Percentiles rank a stretch among this genome's conserved stretches.
phyloP scores from a whole-genome alignment of 371 early-diverging fungal genomes.

The Coemansia sp. region DNA sequence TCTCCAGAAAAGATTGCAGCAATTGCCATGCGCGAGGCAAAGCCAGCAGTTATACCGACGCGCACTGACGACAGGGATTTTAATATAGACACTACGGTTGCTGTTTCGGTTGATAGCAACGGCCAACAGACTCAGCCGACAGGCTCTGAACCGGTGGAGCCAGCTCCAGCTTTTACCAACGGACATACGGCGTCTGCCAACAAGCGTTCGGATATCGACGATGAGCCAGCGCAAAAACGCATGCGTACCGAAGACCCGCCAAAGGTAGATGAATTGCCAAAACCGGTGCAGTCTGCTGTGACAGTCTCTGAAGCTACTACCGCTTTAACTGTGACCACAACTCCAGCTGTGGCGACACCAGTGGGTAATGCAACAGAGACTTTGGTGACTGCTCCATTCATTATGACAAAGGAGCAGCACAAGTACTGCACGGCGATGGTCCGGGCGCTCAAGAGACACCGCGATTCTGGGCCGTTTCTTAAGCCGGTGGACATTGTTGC shows the following conservation, averaged over 20 bases:
- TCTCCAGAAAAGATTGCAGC: constrained; percentile 36
- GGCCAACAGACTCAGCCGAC: background rate
- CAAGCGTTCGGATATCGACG: background rate
- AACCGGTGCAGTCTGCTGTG: background rate
- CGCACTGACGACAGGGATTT: background rate
- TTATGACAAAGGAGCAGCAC: constrained; percentile 75
- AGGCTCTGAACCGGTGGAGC: background rate
- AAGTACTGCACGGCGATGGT: constrained; percentile 77
- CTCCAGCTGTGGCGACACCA: background rate
- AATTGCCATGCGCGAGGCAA: constrained; percentile 9
- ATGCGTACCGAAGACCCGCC: constrained; percentile 20
- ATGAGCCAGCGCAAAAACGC: constrained; percentile 32
- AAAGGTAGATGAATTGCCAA: background rate
- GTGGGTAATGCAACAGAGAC: background rate
- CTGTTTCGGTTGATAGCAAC: background rate
- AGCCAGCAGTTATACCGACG: background rate
- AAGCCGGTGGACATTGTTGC: constrained; percentile 92
- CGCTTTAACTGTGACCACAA: too few relatives aligned
- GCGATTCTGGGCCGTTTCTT: constrained; percentile 83
- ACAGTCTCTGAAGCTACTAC: too few relatives aligned
- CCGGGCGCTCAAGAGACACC: constrained; percentile 70
- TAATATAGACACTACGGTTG: background rate
- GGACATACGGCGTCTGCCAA: background rate
- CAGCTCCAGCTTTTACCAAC: constrained; percentile 1
- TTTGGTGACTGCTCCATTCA: constrained; percentile 24